A percentile compares a stretch with the other conserved stretches of the same genome.
Evolutionary conservation across 116 monocot species (phyloP).

Genomic region (Dioscorea cayenensis): DNA sequence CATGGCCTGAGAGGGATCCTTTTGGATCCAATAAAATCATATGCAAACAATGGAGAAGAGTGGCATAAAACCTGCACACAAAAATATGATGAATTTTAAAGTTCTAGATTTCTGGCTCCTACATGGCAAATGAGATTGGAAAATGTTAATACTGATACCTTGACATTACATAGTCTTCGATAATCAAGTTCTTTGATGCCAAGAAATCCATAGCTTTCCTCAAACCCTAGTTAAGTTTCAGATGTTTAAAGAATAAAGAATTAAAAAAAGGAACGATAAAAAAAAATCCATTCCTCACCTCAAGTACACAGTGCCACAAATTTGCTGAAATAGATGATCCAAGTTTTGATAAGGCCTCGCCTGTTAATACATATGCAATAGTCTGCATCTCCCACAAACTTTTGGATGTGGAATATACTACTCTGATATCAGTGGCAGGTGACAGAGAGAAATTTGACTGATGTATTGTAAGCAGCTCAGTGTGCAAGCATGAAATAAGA

Average conservation of each 20-base stretch:
- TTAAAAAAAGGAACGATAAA: neutral
- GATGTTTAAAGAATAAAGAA: neutral
- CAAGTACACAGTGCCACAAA: slow-evolving; percentile 56
- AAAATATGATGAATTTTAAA: neutral
- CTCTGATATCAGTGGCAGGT: slow-evolving; percentile 16
- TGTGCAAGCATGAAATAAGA: slow-evolving; percentile 57
- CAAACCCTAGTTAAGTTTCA: slow-evolving; percentile 39
- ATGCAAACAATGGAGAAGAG: slow-evolving; percentile 80
- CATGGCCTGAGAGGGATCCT: slow-evolving; percentile 79
- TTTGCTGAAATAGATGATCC: slow-evolving; percentile 46
- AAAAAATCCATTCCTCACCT: slow-evolving; percentile 35
- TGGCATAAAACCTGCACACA: slow-evolving; percentile 55
- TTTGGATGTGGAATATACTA: slow-evolving; percentile 14
- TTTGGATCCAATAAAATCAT: slow-evolving; percentile 73
- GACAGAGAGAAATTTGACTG: slow-evolving; percentile 16
- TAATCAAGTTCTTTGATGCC: slow-evolving; percentile 56
- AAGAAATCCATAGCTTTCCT: slow-evolving; percentile 78
- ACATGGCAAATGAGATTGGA: neutral
- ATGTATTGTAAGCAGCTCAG: slow-evolving; percentile 31
- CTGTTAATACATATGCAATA: slow-evolving; percentile 46
- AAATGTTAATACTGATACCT: slow-evolving; percentile 35
- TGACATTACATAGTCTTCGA: slow-evolving; percentile 71
- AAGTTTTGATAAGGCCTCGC: slow-evolving; percentile 50
- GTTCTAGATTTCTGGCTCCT: neutral
- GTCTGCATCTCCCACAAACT: slow-evolving; percentile 65